phyloP scores from a whole-genome alignment of 2,329 filamentous ascomycete genomes.

The Sclerotinia sclerotiorum region DNA sequence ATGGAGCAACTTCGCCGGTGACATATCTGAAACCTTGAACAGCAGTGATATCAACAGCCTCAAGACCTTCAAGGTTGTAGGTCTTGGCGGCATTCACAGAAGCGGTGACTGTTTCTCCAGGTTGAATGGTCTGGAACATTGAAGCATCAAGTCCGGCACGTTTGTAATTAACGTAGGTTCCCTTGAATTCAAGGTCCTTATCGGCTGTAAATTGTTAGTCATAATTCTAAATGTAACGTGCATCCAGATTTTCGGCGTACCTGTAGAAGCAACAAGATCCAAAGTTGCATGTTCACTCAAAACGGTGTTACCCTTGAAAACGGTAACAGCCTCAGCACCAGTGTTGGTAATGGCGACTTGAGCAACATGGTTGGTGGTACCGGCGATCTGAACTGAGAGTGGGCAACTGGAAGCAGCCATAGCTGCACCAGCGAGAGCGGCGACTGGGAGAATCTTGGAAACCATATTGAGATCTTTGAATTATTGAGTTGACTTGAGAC shows the following conservation, averaged over 20 bases:
- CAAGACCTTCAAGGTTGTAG: slow-evolving; percentile 31
- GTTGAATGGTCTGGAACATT: slow-evolving; percentile 30
- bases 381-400: slow-evolving; percentile 31
- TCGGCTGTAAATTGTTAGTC: slow-evolving; percentile 27
- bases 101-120: slow-evolving; percentile 31
- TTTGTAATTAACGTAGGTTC: slow-evolving; percentile 34
- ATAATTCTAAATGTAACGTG: background rate
- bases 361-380: slow-evolving; percentile 29
- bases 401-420: slow-evolving; percentile 32
- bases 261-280: slow-evolving; percentile 30
- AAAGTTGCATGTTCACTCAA: slow-evolving; percentile 31
- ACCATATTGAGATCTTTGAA: slow-evolving; percentile 27
- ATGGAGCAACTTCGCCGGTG: slow-evolving; percentile 27
- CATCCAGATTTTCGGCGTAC: slow-evolving; percentile 20
- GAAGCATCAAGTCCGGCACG: slow-evolving; percentile 25
- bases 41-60: slow-evolving; percentile 29
- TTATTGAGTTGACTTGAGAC: slow-evolving; percentile 5
- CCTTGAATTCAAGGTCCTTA: slow-evolving; percentile 30
- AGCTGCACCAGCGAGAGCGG: slow-evolving; percentile 30
- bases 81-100: slow-evolving; percentile 33
- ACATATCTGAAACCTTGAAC: slow-evolving; percentile 35
- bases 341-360: slow-evolving; percentile 33
- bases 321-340: slow-evolving; percentile 29
- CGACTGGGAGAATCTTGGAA: slow-evolving; percentile 31
- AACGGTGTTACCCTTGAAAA: slow-evolving; percentile 36